These are phyloP conservation scores for Chlorella vulgaris DNA, from an alignment of 139 green algal genomes.

Conservation along the genomic window DNA sequence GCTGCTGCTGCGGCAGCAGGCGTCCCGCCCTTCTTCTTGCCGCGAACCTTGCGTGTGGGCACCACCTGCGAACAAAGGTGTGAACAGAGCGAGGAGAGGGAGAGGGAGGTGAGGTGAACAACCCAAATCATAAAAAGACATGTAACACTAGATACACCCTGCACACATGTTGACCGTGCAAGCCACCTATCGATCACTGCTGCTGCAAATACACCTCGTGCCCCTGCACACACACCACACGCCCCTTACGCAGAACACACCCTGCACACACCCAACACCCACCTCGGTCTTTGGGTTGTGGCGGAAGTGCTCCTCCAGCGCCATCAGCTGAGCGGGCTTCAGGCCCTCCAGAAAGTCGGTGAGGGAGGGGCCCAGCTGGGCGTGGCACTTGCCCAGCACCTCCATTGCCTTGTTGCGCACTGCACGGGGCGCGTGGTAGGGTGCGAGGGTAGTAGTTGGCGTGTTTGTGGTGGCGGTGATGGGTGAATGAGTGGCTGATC, in stretches of 20 bases:
- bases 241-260: too few species aligned
- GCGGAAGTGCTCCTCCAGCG: constrained; percentile 86
- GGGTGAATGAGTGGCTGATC: too few species aligned
- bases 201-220: too few species aligned
- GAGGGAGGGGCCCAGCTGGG: constrained; percentile 66
- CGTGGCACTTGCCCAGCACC: constrained; percentile 58
- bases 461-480: not conserved
- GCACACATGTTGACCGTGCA: too few species aligned
- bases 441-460: not conserved
- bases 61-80: constrained; percentile 40
- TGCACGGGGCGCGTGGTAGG: not conserved
- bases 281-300: constrained; percentile 74
- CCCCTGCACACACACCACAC: too few species aligned
- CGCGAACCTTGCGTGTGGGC: constrained; percentile 42
- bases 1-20: not conserved
- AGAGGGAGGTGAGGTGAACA: too few species aligned
- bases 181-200: too few species aligned
- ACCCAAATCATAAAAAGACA: too few species aligned
- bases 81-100: too few species aligned
- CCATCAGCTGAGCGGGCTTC: constrained; percentile 92
- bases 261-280: not conserved
- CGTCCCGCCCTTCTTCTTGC: constrained; percentile 5
- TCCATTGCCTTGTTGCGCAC: constrained; percentile 80
- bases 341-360: constrained; percentile 72
- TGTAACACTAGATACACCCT: too few species aligned